Conservation (phyloP, 768 basidiomycete species). For the Russula lepida region DNA sequence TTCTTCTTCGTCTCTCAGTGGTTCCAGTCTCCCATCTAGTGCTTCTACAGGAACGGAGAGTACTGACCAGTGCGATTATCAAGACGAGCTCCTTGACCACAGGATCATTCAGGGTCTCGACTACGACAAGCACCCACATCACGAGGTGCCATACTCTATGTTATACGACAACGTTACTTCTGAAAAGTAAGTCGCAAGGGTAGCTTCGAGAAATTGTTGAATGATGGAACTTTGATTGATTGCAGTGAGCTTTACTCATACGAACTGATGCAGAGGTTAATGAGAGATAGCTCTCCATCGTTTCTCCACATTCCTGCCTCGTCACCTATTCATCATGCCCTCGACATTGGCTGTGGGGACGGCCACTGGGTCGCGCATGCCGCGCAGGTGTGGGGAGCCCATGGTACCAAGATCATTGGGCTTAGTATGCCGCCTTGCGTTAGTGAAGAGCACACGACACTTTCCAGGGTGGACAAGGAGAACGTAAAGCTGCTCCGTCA, state of each 20-base stretch:
- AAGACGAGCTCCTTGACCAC: not conserved
- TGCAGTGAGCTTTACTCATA: constrained; percentile 51
- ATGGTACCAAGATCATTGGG: constrained; percentile 47
- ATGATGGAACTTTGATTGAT: constrained; percentile 15
- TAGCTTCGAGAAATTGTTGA: not conserved
- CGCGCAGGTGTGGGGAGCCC: constrained; percentile 48
- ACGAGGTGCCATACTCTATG: constrained; percentile 10
- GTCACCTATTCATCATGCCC: constrained; percentile 43
- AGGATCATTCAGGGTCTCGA: constrained; percentile 5
- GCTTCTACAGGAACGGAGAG: not conserved
- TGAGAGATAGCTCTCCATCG: constrained; percentile 44
- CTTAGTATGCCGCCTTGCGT: constrained; percentile 49
- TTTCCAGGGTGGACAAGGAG: constrained; percentile 22
- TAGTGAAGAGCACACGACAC: constrained; percentile 10
- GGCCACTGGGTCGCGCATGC: constrained; percentile 63
- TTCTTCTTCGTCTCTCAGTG: not conserved
- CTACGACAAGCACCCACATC: not conserved
- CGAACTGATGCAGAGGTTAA: constrained; percentile 47
- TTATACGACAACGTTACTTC: constrained; percentile 2
- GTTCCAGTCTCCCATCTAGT: not conserved
- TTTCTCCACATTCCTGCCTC: constrained; percentile 45
- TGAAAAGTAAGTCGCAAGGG: not conserved
- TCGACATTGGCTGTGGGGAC: constrained; percentile 71
- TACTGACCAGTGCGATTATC: not conserved
- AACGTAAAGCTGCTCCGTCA: constrained; percentile 49